Base-by-base conservation (phyloP, 1,139 yeast species). In the Geotrichum citri-aurantii region DNA sequence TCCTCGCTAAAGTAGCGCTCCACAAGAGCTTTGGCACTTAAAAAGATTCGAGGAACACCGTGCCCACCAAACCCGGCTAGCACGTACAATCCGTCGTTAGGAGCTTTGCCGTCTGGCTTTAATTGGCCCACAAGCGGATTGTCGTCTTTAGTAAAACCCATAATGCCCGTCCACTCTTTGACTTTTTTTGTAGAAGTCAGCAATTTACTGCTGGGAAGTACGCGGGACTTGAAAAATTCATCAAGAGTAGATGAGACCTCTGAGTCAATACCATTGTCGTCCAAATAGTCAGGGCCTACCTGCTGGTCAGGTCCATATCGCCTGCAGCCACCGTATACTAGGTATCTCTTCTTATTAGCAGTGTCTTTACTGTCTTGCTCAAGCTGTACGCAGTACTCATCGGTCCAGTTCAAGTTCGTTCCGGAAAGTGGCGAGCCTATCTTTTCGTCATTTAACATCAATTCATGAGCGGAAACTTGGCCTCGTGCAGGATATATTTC, bases 11-110 rank as follows among this genome's bases (percentile, higher is more conserved):
- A 54, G 50, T 59, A 61, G 24, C 61, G 56, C 42, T 59, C 50
- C 8, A 65, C 69, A 23, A 68, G 54, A 2, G 67, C 69, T 56
- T 65, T 60, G 7, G 70, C 71, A 5, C 65, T 52, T 46, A 66
- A 46, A 54, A 68, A 76, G 44, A 77, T 75, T 56, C 81, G 67
- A 31, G 81, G 80, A 80, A 78, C 77, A 23, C 81, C 81, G 63
- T 78, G 81, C 6, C 81, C 81, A 27, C 74, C 72, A 66, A 75
- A 79, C 0, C 81, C 81, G 5, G 79, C 80, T 19, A 48, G 6
- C 33, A 52, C 19, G 54, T 50, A n/a, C 59, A 26, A n/a, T 17
- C 31, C 48, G n/a, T 23, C 1, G n/a, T 40, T 24, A 3, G n/a
- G 1, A 17, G 42, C n/a, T 6, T 19, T 55, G 19, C 17, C 42